Evolutionary conservation across 2,329 filamentous ascomycete genomes (phyloP), one percentile per base, ranked within the genome.

Genomic region (Phialemoniopsis sp.): DNA sequence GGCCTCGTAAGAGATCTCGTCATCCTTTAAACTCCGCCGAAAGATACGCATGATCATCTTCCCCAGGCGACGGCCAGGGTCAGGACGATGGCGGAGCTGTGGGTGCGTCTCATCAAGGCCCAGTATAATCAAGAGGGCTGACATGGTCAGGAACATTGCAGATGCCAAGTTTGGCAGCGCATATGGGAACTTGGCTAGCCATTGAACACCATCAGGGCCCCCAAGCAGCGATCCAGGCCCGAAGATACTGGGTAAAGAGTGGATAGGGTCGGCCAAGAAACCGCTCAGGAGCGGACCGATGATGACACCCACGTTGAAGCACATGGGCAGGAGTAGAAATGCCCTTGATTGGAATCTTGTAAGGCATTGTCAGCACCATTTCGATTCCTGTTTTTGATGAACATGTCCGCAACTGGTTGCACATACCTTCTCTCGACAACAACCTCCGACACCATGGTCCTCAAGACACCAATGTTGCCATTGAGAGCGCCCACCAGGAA

Each of bases 401-500:
- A n/a, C n/a, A n/a, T n/a, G n/a, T n/a, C n/a, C n/a, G n/a, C n/a
- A n/a, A n/a, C n/a, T 10, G 21, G 10, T 10, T 26, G 21, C 10
- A 16, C 32, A 8, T 34, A 37, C 47, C 47, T 34, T 34, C 46
- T 48, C n/a, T 51, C 45, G 12, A 34, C 32, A 29, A 52, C 41
- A 13, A 53, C 67, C 50, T 73, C 69, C 8, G 68, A 66, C 41
- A 72, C 66, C 67, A 70, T 70, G 4, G 66, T 70, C 29, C 38
- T 26, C 63, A 72, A 67, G 36, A 72, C 70, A 1, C 69, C 69
- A 31, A 73, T 69, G 4, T 68, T 70, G 5, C 69, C 69, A 42
- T 73, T 73, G 29, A 72, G 58, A 4, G 59, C 65, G 18, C 86
- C 86, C 1, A 83, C 85, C 29, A 86, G 54, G 10, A 70, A 73